Evolutionary conservation across 139 green algal genomes (phyloP).

Genomic region (Volvox africanus): DNA sequence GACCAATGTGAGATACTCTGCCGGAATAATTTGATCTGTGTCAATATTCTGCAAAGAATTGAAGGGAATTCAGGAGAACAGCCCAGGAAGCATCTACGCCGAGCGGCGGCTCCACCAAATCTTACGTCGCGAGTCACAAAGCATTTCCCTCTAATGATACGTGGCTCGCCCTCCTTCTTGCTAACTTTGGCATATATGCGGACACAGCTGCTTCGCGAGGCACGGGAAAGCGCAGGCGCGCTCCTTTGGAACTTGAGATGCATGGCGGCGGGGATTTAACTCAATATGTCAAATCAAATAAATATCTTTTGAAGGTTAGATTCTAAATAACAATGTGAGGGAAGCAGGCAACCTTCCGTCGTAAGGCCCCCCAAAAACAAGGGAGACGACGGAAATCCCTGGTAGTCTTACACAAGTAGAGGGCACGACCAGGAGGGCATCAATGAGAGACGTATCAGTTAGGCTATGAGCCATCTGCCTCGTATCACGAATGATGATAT

Average conservation of each 20-base stretch:
- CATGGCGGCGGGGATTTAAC: background rate
- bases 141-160: slow-evolving; percentile 78
- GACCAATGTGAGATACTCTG: slow-evolving; percentile 96
- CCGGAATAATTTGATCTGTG: slow-evolving; percentile 97
- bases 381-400: too few species aligned
- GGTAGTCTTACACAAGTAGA: too few species aligned
- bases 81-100: background rate
- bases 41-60: slow-evolving; percentile 92
- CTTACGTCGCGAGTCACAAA: slow-evolving; percentile 88
- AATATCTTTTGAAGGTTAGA: too few species aligned
- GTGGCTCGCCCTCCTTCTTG: slow-evolving; percentile 50
- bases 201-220: background rate
- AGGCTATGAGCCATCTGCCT: too few species aligned
- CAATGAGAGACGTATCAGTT: too few species aligned
- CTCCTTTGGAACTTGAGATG: background rate
- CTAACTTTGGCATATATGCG: slow-evolving; percentile 58
- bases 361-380: too few species aligned
- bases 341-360: too few species aligned
- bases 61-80: background rate
- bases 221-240: background rate
- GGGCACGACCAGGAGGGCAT: too few species aligned
- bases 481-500: too few species aligned
- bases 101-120: background rate
- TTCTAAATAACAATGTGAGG: too few species aligned
- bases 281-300: too few species aligned